Evolutionary conservation across 2,329 filamentous ascomycete genomes (phyloP), one percentile per base, ranked within the genome.

Genomic region (Fusarium beomiforme): DNA sequence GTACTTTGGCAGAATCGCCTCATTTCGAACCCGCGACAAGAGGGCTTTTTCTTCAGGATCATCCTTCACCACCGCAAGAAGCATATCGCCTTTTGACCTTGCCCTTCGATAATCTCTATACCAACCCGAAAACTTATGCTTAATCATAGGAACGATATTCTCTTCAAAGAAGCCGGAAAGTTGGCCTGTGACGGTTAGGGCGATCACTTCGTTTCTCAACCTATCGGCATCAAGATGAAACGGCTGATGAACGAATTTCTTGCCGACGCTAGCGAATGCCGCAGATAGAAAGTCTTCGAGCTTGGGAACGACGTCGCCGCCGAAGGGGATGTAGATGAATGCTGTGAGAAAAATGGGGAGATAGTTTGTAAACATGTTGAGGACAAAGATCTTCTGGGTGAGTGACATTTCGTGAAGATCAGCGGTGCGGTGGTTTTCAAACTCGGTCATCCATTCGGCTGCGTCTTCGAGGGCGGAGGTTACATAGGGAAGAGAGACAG

Each of bases 311-410:
- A 94, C 87, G 21, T 88, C 79, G 46, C 86, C 86, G 31, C 91
- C 92, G 69, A 93, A 93, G 0, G 92, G 92, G 3, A 95, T 90
- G 76, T 95, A 95, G 55, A 95, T 87, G 75, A 94, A 95, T 0
- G 92, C 92, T 0, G 92, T 94, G 10, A 95, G 83, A 68, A 94
- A 86, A 47, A 93, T 91, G 1, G 91, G 91, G 2, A 94, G 85
- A 77, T 94, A 95, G 7, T 92, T 92, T 16, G 92, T 93, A 80
- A 94, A 93, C 82, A 94, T 93, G 83, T 92, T 93, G 77, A 95
- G 87, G 36, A 93, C 85, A 64, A 94, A 94, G 11, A 92, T 87
- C 83, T 94, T 94, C 68, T 91, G 88, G 1, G 91, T 92, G 71
- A 92, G 84, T 1, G 91, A 90, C 66, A 89, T 87, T 67, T 93